Base-by-base conservation (phyloP, 257 asterid genomes). In the Perilla frutescens region DNA sequence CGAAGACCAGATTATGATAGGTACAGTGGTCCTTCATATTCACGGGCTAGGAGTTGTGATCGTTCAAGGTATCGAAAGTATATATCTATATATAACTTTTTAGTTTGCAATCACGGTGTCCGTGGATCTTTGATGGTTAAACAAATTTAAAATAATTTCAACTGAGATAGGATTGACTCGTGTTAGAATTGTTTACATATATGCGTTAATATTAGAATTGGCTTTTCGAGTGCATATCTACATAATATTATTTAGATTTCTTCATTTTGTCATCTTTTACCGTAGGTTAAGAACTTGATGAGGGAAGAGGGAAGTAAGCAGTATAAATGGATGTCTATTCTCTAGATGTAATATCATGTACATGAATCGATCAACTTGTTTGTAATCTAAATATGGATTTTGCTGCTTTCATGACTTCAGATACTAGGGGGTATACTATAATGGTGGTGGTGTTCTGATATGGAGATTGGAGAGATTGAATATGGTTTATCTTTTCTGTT, bases 41-140 rank as follows among this genome's bases (percentile, higher is more conserved):
- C 77, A 62, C 77, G 93, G 68, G 81, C 58, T 13, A 73, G 87
- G 76, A 88, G 90, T 65, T 87, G 96, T 0, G 93, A 84, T 8
- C 80, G 81, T 76, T 93, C 77, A 53, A 81, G 90, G 40, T 81
- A 86, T 76, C 83, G 88, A 72, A 85, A 90, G 87, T 88, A 80
- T 70, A 66, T 15, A 32, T 49, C 26, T 43, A 29, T 32, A 5
- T 26, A 11, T 9, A 0, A 0, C 34, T 56, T 13, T 65, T 3
- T 29, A n/a, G 13, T 62, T 51, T 54, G 72, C 63, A 73, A 7
- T 73, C 34, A 26, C 1, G 34, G 6, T 43, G 8, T 63, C 6
- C 3, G 3, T 45, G 15, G 8, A 13, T 34, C 47, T 67, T 51
- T 50, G 15, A 50, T 14, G 8, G 29, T 31, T 11, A 32, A 12